phyloP scores from a whole-genome alignment of 345 rosid species.

The Hirschfeldia incana region DNA sequence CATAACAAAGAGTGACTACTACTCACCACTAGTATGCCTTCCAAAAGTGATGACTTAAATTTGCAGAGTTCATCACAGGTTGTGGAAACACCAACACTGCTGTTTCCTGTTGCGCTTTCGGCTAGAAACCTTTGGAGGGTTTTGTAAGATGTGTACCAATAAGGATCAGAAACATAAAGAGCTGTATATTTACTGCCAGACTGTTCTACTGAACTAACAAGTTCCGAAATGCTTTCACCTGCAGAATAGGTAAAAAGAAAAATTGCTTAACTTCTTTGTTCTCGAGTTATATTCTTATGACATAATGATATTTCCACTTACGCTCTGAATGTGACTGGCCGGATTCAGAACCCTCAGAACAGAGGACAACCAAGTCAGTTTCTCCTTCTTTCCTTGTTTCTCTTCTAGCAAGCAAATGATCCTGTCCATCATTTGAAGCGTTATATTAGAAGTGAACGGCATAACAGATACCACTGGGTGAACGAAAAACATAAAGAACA shows the following conservation, averaged over 20 bases:
- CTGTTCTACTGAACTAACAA: slow-evolving; percentile 65
- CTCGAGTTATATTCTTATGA: slow-evolving; percentile 10
- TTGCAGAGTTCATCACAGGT: slow-evolving; percentile 81
- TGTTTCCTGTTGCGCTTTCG: slow-evolving; percentile 56
- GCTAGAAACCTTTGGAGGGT: slow-evolving; percentile 82
- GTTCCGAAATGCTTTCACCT: slow-evolving; percentile 70
- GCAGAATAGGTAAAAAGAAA: slow-evolving; percentile 25
- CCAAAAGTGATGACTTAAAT: slow-evolving; percentile 83
- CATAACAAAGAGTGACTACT: slow-evolving; percentile 23
- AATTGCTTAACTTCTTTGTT: background rate
- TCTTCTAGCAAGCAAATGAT: slow-evolving; percentile 60
- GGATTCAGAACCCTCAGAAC: slow-evolving; percentile 53
- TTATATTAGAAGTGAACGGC: slow-evolving; percentile 3
- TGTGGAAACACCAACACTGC: slow-evolving; percentile 39
- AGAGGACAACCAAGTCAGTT: slow-evolving; percentile 73
- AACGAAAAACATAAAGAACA: background rate
- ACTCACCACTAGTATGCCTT: slow-evolving; percentile 83
- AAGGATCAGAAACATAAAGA: slow-evolving; percentile 81
- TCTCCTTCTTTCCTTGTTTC: slow-evolving; percentile 61
- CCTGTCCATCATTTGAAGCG: slow-evolving; percentile 47
- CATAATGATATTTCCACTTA: slow-evolving; percentile 39
- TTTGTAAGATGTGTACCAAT: slow-evolving; percentile 59
- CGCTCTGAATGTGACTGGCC: slow-evolving; percentile 58
- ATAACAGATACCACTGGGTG: no score
- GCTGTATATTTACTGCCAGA: slow-evolving; percentile 68